phyloP scores from a whole-genome alignment of 1,284 basidiomycete genomes.

The Puccinia novopanici region DNA sequence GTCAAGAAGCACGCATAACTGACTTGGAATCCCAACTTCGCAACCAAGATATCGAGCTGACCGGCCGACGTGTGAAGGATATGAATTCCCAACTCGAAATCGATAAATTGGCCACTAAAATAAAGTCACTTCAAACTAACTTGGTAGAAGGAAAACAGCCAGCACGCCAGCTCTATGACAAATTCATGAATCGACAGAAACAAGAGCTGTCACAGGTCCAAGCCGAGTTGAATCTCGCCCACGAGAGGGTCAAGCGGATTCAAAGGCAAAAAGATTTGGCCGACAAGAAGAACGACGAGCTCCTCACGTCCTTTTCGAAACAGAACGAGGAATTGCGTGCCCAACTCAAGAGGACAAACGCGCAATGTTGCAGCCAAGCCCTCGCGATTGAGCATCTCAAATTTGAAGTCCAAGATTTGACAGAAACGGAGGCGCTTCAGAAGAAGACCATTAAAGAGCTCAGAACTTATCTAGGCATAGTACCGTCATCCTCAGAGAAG shows the following conservation, averaged over 20 bases:
- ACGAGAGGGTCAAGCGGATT: background rate
- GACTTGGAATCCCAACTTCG: background rate
- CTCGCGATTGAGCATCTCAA: background rate
- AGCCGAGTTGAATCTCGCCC: background rate
- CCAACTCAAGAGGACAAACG: background rate
- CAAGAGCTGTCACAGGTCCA: background rate
- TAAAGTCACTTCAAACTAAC: background rate
- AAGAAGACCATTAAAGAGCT: background rate
- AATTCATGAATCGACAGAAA: background rate
- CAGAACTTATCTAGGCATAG: too few species aligned
- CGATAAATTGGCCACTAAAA: background rate
- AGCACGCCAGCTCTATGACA: background rate
- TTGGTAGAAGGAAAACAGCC: slow-evolving; percentile 18
- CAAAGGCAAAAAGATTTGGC: background rate
- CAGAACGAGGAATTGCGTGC: background rate
- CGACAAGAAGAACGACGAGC: slow-evolving; percentile 7
- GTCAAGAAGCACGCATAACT: too few species aligned
- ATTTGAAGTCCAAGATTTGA: background rate
- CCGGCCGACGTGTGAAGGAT: background rate
- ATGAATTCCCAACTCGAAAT: slow-evolving; percentile 10
- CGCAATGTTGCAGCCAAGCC: background rate
- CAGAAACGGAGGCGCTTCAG: background rate
- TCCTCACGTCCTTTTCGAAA: background rate
- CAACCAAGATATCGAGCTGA: slow-evolving; percentile 14
- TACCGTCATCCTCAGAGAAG: background rate